Evolutionary conservation across 805 yeast species (phyloP).

Genomic region (Isabelozyma rhagii): DNA sequence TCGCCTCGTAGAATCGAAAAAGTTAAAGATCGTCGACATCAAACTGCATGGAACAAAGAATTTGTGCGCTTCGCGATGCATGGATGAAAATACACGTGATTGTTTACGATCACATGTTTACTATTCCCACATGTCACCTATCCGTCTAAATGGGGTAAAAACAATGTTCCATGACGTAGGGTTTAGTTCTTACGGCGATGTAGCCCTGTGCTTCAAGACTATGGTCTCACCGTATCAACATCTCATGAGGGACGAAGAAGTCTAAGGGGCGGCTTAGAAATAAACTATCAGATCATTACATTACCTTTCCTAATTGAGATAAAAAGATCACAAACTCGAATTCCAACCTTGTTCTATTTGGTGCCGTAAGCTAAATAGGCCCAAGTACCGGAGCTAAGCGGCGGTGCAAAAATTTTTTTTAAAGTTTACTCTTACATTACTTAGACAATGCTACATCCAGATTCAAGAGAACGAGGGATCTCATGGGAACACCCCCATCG

Average conservation of each 20-base stretch:
- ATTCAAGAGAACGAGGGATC: no score
- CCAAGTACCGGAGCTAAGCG: neutral
- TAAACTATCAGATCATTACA: neutral
- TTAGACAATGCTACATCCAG: no score
- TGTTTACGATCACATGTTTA: neutral
- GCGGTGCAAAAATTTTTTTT: no score
- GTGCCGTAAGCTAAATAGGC: neutral
- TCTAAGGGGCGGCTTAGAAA: neutral
- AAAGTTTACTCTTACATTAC: no score
- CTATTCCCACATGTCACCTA: neutral
- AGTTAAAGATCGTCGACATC: neutral
- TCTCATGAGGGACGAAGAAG: neutral
- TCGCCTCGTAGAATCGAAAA: neutral
- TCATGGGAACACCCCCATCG: no score
- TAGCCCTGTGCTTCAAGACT: no score
- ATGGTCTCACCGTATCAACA: no score
- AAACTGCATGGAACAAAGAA: neutral
- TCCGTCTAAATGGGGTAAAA: neutral
- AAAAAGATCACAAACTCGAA: neutral
- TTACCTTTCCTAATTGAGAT: neutral
- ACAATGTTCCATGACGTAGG: neutral
- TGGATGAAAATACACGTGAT: neutral
- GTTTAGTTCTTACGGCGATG: neutral
- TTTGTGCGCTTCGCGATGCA: neutral
- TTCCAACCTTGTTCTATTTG: neutral